These are phyloP conservation scores for Silene latifolia DNA, from an alignment of 148 eudicot species.

Conservation along the genomic window DNA sequence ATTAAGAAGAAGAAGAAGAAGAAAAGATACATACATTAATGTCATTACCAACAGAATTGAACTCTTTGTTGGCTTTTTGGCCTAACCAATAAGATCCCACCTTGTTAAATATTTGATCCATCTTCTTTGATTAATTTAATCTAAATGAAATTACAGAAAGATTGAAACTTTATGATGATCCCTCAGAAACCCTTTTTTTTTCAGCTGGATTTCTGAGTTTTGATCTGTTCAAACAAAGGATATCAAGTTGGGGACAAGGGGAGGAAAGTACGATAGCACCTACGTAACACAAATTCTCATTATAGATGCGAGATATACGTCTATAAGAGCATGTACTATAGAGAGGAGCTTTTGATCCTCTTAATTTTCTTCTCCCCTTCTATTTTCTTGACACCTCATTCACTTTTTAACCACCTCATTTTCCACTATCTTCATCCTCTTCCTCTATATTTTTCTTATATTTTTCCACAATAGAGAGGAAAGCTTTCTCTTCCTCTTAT, in stretches of 20 bases:
- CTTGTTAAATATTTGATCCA: constrained; percentile 80
- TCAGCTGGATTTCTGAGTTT: neutral
- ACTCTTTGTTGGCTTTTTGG: constrained; percentile 69
- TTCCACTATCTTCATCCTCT: too few relatives aligned
- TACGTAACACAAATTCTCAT: too few relatives aligned
- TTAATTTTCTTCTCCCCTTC: too few relatives aligned
- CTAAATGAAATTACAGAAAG: neutral
- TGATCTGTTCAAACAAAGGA: constrained; percentile 5
- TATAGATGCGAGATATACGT: too few relatives aligned
- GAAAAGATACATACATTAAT: constrained; percentile 64
- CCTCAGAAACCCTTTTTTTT: neutral
- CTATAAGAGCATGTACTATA: too few relatives aligned
- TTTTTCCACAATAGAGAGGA: too few relatives aligned
- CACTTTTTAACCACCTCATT: too few relatives aligned
- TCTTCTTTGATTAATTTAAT: constrained; percentile 15
- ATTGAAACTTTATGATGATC: neutral
- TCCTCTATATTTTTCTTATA: too few relatives aligned
- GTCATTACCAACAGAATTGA: constrained; percentile 74
- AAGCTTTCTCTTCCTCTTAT: too few relatives aligned
- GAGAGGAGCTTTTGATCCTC: too few relatives aligned
- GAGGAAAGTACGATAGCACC: neutral
- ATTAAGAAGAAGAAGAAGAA: neutral
- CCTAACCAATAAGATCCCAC: constrained; percentile 94
- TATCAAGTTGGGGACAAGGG: neutral
- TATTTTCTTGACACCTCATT: too few relatives aligned